These are phyloP conservation scores for Massarina eburnea DNA, from an alignment of 2,329 filamentous ascomycete species.

Conservation along the genomic window DNA sequence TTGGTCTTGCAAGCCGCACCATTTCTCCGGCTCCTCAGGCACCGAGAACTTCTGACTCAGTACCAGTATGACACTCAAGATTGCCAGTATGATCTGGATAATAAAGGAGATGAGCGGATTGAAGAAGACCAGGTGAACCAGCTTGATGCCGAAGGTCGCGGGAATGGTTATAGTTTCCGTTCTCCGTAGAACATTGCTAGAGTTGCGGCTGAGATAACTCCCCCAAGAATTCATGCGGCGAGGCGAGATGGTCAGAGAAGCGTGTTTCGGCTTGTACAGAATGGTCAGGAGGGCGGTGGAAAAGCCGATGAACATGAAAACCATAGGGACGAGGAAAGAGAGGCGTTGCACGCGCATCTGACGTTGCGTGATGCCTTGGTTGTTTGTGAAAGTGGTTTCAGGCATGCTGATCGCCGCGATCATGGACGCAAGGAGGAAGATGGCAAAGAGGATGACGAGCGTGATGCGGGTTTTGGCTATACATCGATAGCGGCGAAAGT, in stretches of 20 bases:
- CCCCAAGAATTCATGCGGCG: constrained; percentile 6
- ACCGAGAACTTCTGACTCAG: constrained; percentile 31
- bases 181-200: constrained; percentile 7
- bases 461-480: constrained; percentile 31
- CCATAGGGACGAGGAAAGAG: constrained; percentile 25
- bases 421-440: constrained; percentile 31
- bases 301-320: constrained; percentile 31
- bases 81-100: constrained; percentile 28
- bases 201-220: constrained; percentile 10
- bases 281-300: constrained; percentile 33
- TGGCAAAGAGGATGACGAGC: constrained; percentile 28
- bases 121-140: constrained; percentile 27
- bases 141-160: constrained; percentile 13
- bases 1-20: constrained; percentile 30
- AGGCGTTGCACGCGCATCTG: constrained; percentile 21
- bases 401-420: constrained; percentile 26
- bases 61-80: constrained; percentile 24
- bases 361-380: constrained; percentile 5
- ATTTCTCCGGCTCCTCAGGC: constrained; percentile 17
- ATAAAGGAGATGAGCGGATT: constrained; percentile 31
- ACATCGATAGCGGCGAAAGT: constrained; percentile 31
- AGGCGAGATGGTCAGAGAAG: constrained; percentile 1
- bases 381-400: constrained; percentile 3
- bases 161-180: constrained; percentile 4
- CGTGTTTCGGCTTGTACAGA: constrained; percentile 18